Evolutionary conservation across 306 rosid species (phyloP).

Genomic region (Dryas drummondii): DNA sequence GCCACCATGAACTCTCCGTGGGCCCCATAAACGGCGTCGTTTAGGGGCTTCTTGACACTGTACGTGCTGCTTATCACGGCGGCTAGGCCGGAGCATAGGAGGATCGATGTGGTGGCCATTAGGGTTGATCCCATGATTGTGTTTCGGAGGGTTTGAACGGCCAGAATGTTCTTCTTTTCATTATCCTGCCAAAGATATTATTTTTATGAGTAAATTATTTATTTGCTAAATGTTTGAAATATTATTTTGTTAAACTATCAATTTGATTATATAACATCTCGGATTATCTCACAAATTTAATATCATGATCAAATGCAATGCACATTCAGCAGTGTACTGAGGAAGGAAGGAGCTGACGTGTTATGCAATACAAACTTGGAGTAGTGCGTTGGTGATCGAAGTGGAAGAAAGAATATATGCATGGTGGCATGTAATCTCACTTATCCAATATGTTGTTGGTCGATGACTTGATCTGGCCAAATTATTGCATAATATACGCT

Average conservation of each 20-base stretch:
- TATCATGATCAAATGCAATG: too few species aligned
- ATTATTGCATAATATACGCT: background rate
- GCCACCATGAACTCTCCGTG: constrained; percentile 94
- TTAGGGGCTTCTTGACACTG: constrained; percentile 77
- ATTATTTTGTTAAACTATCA: too few species aligned
- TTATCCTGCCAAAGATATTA: constrained; percentile 55
- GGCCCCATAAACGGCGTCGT: constrained; percentile 78
- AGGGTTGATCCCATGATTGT: constrained; percentile 86
- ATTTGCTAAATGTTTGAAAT: too few species aligned
- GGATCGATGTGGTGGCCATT: constrained; percentile 92
- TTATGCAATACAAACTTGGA: constrained; percentile 13
- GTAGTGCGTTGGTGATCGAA: background rate
- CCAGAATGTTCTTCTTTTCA: constrained; percentile 88
- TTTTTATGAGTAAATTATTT: too few species aligned
- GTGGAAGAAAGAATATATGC: background rate
- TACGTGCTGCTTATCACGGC: constrained; percentile 95
- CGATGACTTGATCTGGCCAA: background rate
- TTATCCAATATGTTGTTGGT: background rate
- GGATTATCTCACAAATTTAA: too few species aligned
- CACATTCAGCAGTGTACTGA: background rate
- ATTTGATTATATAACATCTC: too few species aligned
- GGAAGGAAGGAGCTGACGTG: constrained; percentile 8
- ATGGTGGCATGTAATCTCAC: background rate
- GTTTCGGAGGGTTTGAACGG: constrained; percentile 85
- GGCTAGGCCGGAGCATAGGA: constrained; percentile 77